Base-by-base conservation (phyloP, 768 basidiomycete genomes). In the Lactarius hatsudake region DNA sequence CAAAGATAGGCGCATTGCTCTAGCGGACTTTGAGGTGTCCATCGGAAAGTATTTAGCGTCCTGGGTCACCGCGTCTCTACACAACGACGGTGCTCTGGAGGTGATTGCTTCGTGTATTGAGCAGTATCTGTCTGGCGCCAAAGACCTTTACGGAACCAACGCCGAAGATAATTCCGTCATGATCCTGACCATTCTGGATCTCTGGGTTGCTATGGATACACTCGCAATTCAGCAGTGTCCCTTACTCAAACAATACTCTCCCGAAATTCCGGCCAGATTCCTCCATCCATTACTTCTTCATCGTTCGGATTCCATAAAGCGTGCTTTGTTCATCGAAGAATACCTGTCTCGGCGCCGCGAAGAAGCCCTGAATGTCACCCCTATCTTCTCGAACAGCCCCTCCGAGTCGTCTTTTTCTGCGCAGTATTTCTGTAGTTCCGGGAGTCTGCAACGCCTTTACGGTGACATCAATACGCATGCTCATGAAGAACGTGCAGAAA, bases 201-300 rank as follows among this genome's bases (percentile, higher is more conserved):
- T 85, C 20, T 85, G 84, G 84, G 74, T 81, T 1, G 81, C 79
- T 0, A 73, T 85, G 6, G 84, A 85, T 68, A 76, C 68, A 30
- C 38, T 80, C 17, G 76, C 72, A 2, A 71, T 79, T 23, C 48
- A 45, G 20, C 72, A 76, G 28, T 72, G 74, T 43, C 80, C 84
- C 2, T 74, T 84, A 12, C 72, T 86, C 6, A 53, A 51, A 0
- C 72, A 79, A 5, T 85, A 82, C 62, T 80, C 82, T 13, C 83
- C 84, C 0, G 83, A 82, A 65, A 72, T 86, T 0, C 76, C 81
- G 0, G 32, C 64, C 2, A 59, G 60, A 4, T 71, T 83, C 28
- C 71, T 84, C n/a, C 75, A 83, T 32, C 65, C 76, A 0, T 76
- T 86, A 28, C 72, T 86, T 9, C 74, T 86, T 2, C 76, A 73